These are phyloP conservation scores for Xeromyces bisporus DNA, from an alignment of 495 filamentous ascomycete species.

Conservation along the genomic window DNA sequence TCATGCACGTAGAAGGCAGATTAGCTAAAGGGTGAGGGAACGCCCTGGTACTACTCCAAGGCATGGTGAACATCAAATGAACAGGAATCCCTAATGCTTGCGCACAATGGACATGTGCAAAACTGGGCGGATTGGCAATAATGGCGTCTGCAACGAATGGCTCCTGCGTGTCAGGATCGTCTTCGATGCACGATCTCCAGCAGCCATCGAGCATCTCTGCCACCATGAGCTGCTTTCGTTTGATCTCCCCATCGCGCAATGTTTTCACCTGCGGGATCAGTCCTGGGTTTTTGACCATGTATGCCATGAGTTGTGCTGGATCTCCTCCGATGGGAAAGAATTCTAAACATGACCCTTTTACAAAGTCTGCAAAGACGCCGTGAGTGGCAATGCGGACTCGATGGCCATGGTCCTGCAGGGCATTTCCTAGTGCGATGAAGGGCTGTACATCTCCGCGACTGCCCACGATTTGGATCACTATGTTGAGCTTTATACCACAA, in stretches of 20 bases:
- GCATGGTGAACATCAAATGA: constrained; percentile 53
- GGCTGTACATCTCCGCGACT: constrained; percentile 38
- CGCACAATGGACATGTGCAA: constrained; percentile 49
- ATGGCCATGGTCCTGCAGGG: constrained; percentile 27
- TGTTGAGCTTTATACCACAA: constrained; percentile 24
- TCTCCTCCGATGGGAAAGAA: constrained; percentile 52
- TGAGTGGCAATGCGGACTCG: constrained; percentile 50
- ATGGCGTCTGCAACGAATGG: constrained; percentile 52
- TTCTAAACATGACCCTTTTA: constrained; percentile 34
- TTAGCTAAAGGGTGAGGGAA: constrained; percentile 44
- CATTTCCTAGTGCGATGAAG: constrained; percentile 36
- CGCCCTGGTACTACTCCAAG: constrained; percentile 36
- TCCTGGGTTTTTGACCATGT: constrained; percentile 39
- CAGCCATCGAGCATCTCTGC: constrained; percentile 44
- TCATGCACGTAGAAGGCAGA: constrained; percentile 28
- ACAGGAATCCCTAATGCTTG: constrained; percentile 43
- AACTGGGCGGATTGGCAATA: constrained; percentile 50
- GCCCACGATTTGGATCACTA: constrained; percentile 38
- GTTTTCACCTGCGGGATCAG: constrained; percentile 31
- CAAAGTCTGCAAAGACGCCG: constrained; percentile 39
- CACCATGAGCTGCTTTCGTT: constrained; percentile 30
- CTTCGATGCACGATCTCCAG: constrained; percentile 46
- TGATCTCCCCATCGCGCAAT: constrained; percentile 28
- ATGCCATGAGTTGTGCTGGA: constrained; percentile 45
- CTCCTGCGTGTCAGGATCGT: constrained; percentile 30